Percentiles rank a stretch among this genome's conserved stretches.
Evolutionary conservation across 768 basidiomycete genomes (phyloP).

Genomic region (Mrakia frigida): DNA sequence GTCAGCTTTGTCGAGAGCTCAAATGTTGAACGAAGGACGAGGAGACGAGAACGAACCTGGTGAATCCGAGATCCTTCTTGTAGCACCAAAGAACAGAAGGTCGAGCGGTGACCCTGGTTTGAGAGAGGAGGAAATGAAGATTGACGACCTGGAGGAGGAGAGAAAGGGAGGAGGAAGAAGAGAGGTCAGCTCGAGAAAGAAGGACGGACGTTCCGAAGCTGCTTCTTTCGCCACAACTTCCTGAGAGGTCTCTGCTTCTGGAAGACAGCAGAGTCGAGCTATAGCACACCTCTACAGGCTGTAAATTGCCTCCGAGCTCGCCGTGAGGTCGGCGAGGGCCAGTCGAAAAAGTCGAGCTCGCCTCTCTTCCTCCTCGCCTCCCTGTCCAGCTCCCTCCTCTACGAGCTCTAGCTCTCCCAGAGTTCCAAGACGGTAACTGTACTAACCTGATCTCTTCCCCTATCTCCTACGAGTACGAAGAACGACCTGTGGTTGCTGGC

Average conservation of each 20-base stretch:
- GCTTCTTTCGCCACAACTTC: too few relatives aligned
- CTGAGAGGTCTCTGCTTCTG: too few relatives aligned
- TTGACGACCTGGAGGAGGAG: constrained; percentile 66
- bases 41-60: constrained; percentile 56
- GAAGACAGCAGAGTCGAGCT: too few relatives aligned
- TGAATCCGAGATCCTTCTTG: constrained; percentile 96
- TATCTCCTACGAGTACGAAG: constrained; percentile 93
- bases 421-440: too few relatives aligned
- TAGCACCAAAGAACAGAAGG: constrained; percentile 97
- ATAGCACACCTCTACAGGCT: too few relatives aligned
- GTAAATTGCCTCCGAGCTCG: too few relatives aligned
- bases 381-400: not conserved
- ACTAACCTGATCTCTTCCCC: constrained; percentile 78
- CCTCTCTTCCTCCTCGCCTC: not conserved
- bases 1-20: not conserved
- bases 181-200: not conserved
- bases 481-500: constrained; percentile 88
- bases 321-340: not conserved
- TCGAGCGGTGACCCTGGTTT: constrained; percentile 78
- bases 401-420: not conserved
- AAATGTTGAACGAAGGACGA: not conserved
- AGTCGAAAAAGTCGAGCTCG: not conserved
- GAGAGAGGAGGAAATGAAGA: constrained; percentile 87
- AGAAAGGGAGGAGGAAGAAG: not conserved
- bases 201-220: too few relatives aligned